Conservation (phyloP, 768 basidiomycete genomes). For the Flagelloscypha sp. region DNA sequence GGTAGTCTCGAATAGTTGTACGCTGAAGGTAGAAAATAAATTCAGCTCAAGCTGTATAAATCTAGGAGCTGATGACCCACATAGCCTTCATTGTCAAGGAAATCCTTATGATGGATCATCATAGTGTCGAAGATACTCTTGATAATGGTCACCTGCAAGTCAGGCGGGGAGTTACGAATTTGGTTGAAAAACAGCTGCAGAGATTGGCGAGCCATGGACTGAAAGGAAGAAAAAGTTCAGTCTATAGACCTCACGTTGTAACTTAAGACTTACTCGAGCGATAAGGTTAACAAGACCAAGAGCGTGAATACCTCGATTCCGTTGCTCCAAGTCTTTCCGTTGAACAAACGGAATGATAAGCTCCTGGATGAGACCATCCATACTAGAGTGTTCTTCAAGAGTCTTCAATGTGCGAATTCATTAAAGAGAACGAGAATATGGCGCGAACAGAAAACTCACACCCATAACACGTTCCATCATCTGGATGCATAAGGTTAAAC, state of each 20-base stretch:
- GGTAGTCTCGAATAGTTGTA: slow-evolving; percentile 32
- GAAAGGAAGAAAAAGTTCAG: too few species aligned
- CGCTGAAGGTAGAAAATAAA: slow-evolving; percentile 9
- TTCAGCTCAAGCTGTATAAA: not conserved
- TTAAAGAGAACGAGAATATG: slow-evolving; percentile 2
- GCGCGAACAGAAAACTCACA: slow-evolving; percentile 33
- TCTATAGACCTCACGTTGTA: not conserved
- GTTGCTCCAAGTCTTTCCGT: slow-evolving; percentile 2
- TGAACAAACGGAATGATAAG: slow-evolving; percentile 4
- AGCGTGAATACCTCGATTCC: not conserved
- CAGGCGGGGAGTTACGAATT: slow-evolving; percentile 53
- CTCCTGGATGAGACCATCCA: slow-evolving; percentile 60
- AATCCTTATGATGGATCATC: slow-evolving; percentile 70
- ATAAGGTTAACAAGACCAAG: slow-evolving; percentile 5
- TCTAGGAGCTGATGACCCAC: not conserved
- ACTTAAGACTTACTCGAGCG: slow-evolving; percentile 9
- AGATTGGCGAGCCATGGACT: slow-evolving; percentile 21
- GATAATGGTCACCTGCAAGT: slow-evolving; percentile 61
- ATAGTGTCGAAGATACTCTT: slow-evolving; percentile 80
- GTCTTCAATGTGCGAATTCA: slow-evolving; percentile 53
- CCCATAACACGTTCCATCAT: slow-evolving; percentile 83
- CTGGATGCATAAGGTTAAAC: slow-evolving; percentile 68
- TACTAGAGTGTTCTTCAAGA: slow-evolving; percentile 56
- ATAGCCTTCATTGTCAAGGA: slow-evolving; percentile 45
- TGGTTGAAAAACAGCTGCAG: slow-evolving; percentile 81